These are phyloP conservation scores for Backusella liffmaniae DNA, from an alignment of 192 early-diverging fungal genomes.

Conservation along the genomic window DNA sequence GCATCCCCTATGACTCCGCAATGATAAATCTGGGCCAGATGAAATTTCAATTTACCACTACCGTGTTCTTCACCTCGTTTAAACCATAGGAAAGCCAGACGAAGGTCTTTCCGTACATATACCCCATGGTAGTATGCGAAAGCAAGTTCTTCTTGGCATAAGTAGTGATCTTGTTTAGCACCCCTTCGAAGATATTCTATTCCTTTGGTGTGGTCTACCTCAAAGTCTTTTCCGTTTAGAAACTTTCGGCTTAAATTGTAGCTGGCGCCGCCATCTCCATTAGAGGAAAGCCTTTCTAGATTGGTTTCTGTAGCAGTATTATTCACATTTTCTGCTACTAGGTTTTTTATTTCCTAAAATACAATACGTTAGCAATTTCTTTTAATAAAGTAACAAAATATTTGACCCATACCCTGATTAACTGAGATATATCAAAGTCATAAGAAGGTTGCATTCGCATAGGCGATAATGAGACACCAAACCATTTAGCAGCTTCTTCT, in stretches of 20 bases:
- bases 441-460: background rate
- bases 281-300: background rate
- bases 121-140: background rate
- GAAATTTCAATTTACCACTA: background rate
- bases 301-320: background rate
- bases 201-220: background rate
- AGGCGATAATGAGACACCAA: background rate
- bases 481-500: background rate
- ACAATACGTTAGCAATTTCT: background rate
- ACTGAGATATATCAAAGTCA: background rate
- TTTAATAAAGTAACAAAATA: background rate
- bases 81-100: background rate
- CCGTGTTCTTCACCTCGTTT: background rate
- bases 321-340: background rate
- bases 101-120: background rate
- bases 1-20: background rate
- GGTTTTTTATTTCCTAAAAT: background rate
- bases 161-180: background rate
- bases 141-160: background rate
- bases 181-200: background rate
- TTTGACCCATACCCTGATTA: background rate
- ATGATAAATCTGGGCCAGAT: background rate
- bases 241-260: background rate
- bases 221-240: background rate
- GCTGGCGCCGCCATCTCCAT: background rate